A percentile compares a stretch with the other conserved stretches of the same genome.
Conservation (phyloP, 2,329 filamentous ascomycete species). For the Ascochyta koolunga region DNA sequence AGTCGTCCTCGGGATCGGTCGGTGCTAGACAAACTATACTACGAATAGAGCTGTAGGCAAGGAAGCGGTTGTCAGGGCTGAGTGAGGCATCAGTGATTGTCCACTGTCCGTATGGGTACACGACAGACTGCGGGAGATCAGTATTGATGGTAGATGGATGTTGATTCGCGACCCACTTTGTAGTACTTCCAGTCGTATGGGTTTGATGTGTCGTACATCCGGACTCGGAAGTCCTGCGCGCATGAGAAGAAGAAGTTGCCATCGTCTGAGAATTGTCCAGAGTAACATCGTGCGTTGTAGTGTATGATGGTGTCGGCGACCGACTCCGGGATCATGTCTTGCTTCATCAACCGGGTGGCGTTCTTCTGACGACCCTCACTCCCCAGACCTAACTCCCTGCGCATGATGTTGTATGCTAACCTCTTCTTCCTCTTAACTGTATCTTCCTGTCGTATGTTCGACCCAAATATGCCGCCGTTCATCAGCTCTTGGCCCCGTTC, state of each 20-base stretch:
- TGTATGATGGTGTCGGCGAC: conserved; percentile 86
- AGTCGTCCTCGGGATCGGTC: conserved; percentile 81
- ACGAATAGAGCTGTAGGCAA: conserved; percentile 90
- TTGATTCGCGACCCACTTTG: conserved; percentile 64
- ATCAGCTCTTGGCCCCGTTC: conserved; percentile 78
- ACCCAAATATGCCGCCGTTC: conserved; percentile 80
- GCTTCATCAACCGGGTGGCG: conserved; percentile 71
- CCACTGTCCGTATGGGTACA: conserved; percentile 88
- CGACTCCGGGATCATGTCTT: conserved; percentile 78
- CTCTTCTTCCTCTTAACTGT: conserved; percentile 64
- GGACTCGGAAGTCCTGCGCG: conserved; percentile 89
- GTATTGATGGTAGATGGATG: not conserved
- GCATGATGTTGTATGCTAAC: conserved; percentile 73
- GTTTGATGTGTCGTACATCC: conserved; percentile 97
- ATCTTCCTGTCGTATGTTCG: conserved; percentile 60
- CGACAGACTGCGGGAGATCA: conserved; percentile 69
- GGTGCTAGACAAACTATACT: conserved; percentile 83
- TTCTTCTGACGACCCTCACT: conserved; percentile 62
- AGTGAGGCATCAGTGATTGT: conserved; percentile 93
- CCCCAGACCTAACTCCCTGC: conserved; percentile 79
- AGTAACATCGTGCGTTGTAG: conserved; percentile 86
- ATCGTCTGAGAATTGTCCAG: conserved; percentile 94
- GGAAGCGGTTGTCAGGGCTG: conserved; percentile 87
- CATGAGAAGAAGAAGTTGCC: conserved; percentile 97
- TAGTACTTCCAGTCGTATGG: conserved; percentile 96